These are phyloP conservation scores for Elsinoe necatrix DNA, from an alignment of 2,329 filamentous ascomycete genomes.

Conservation along the genomic window DNA sequence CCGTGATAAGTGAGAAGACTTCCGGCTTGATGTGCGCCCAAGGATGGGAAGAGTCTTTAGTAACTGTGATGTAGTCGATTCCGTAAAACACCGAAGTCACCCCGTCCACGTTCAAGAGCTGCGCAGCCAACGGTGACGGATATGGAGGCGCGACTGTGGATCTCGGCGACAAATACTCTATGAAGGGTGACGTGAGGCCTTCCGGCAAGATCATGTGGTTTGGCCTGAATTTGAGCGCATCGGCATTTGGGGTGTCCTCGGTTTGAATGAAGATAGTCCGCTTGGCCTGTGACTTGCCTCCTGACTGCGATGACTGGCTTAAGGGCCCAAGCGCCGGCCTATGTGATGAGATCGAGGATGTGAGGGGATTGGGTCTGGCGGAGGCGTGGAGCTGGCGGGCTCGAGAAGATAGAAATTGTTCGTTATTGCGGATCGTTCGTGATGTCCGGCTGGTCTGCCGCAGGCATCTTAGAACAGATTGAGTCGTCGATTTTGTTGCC, in stretches of 20 bases:
- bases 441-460: not conserved
- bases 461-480: not conserved
- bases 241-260: slow-evolving; percentile 85
- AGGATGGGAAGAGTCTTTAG: slow-evolving; percentile 75
- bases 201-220: slow-evolving; percentile 79
- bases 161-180: slow-evolving; percentile 86
- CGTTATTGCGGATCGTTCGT: not conserved
- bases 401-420: slow-evolving; percentile 5
- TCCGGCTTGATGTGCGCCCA: slow-evolving; percentile 96
- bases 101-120: slow-evolving; percentile 87
- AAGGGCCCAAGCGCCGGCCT: slow-evolving; percentile 22
- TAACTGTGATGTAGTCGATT: slow-evolving; percentile 91
- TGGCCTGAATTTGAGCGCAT: slow-evolving; percentile 89
- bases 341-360: slow-evolving; percentile 21
- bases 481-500: not conserved
- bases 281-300: slow-evolving; percentile 22
- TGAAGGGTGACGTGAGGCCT: slow-evolving; percentile 62
- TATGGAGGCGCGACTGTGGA: slow-evolving; percentile 81
- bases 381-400: not conserved
- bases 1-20: slow-evolving; percentile 89
- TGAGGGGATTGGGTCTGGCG: slow-evolving; percentile 17
- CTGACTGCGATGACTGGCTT: slow-evolving; percentile 19
- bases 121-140: slow-evolving; percentile 81
- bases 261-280: slow-evolving; percentile 97
- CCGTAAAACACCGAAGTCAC: slow-evolving; percentile 95